Base-by-base conservation (phyloP, 495 filamentous ascomycete genomes). In the Aspergillus affinis region DNA sequence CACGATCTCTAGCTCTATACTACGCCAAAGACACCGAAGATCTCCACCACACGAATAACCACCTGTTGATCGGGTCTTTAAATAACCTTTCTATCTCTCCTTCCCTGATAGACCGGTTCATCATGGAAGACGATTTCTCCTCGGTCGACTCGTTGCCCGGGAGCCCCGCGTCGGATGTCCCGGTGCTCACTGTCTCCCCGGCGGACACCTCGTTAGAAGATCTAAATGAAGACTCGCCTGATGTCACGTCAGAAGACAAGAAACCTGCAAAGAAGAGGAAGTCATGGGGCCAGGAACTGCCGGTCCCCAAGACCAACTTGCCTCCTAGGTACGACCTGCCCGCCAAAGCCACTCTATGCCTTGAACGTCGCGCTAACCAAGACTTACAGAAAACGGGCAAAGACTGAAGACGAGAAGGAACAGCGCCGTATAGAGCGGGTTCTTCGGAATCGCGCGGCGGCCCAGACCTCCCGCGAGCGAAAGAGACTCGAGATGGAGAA, bases 381-480 rank as follows among this genome's bases (percentile, higher is more conserved):
- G 41, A 20, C 55, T 54, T 56, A 44, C 56, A 93, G 91, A 59
- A 98, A 98, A 84, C 92, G 94, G 60, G 94, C 94, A 66, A 98
- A 97, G 84, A 98, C 94, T 27, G 92, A 96, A 57, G 94, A 96
- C 71, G 94, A 98, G 75, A 98, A 98, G 76, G 94, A 98, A 76
- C 94, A 98, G 75, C 89, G 94, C 50, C 90, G 94, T 54, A 93
- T 98, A 64, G 94, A 98, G 79, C 91, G 94, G 55, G 93, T 98
- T 47, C 89, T 97, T 63, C 87, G 94, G 44, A 98, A 98, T 75
- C 91, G 94, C 61, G 89, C 91, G 54, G 94, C 94, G 45, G 94
- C 94, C 47, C 94, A 98, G 79, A 96, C 93, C 54, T 97, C 93
- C 15, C 84, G 94, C 36, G 94, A 98, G 76, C 89, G 94, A 56